A percentile compares a stretch with the other conserved stretches of the same genome.
Evolutionary conservation across 495 filamentous ascomycete species (phyloP).

Genomic region (Evernia prunastri): DNA sequence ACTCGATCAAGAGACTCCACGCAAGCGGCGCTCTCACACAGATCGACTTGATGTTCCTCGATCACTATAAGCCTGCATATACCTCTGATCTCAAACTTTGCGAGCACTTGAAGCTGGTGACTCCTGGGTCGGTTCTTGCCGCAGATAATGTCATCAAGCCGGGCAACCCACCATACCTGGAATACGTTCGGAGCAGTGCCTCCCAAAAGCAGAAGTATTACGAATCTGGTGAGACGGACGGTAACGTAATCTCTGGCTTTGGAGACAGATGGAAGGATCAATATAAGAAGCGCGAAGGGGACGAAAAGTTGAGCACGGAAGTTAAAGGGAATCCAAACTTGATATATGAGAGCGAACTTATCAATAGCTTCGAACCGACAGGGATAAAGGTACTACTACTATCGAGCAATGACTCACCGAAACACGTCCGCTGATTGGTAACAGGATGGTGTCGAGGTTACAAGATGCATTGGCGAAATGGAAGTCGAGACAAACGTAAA

Average conservation of each 20-base stretch:
- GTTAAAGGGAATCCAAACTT: constrained; percentile 62
- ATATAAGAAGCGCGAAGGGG: constrained; percentile 35
- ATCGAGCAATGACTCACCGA: neutral
- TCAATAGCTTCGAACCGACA: constrained; percentile 61
- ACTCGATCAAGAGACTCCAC: constrained; percentile 47
- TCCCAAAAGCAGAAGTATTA: constrained; percentile 41
- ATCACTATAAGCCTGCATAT: constrained; percentile 63
- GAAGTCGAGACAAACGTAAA: neutral
- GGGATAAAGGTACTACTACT: constrained; percentile 49
- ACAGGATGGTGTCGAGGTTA: constrained; percentile 69
- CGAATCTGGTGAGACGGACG: constrained; percentile 31
- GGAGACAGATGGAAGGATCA: constrained; percentile 32
- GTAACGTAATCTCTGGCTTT: constrained; percentile 32
- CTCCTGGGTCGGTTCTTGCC: constrained; percentile 49
- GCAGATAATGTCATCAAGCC: constrained; percentile 69
- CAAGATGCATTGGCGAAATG: constrained; percentile 44
- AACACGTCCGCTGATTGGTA: constrained; percentile 17
- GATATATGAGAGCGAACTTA: constrained; percentile 58
- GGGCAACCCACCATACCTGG: constrained; percentile 60
- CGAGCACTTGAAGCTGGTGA: constrained; percentile 54
- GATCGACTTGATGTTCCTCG: constrained; percentile 63
- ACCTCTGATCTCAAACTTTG: constrained; percentile 60
- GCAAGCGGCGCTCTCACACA: constrained; percentile 39
- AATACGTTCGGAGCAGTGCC: constrained; percentile 54
- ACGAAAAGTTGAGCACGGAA: constrained; percentile 39